Evolutionary conservation across 768 basidiomycete species (phyloP), one percentile per base, ranked within the genome.

Genomic region (Sarcomyxa edulis): DNA sequence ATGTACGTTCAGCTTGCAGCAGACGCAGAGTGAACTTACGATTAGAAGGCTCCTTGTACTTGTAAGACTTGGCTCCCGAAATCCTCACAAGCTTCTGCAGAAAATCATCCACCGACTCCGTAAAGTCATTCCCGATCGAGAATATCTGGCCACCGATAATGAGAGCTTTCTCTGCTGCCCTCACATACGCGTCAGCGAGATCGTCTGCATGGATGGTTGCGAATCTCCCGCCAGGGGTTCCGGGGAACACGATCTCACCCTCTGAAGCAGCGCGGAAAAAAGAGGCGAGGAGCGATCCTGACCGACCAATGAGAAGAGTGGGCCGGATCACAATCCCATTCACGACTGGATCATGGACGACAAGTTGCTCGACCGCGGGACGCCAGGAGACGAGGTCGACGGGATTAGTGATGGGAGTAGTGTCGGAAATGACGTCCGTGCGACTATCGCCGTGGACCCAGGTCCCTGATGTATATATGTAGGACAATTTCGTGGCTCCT

Each of bases 281-380:
- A 11, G 31, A 19, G 3, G 48, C 59, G 21, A 61, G 31, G 14
- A 66, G 42, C 4, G 69, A 70, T n/a, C 49, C 68, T 6, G 58
- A 52, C 12, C 61, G 58, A 5, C 71, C 72, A 47, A 70, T 71
- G 11, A 72, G 42, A n/a, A 71, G 42, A 5, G 56, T 48, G 0
- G 68, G 66, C 11, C 72, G 67, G 26, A 74, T 57, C 40, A 72
- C 69, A 39, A 71, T 64, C 14, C 69, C 69, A 46, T 68, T 60
- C 6, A 72, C 47, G 6, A 48, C 45, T 2, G 52, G 24, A 43
- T 53, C 51, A 7, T 18, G 46, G 25, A 60, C 30, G 15, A 66
- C 54, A 23, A 40, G 34, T 39, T 65, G 58, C 45, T 69, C 66
- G 7, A 54, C 36, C 5, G 32, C 53, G 1, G 58, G 53, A 16